Percentiles rank a stretch among this genome's conserved stretches.
Evolutionary conservation across 768 basidiomycete genomes (phyloP).

Genomic region (Steccherinum ochraceum): DNA sequence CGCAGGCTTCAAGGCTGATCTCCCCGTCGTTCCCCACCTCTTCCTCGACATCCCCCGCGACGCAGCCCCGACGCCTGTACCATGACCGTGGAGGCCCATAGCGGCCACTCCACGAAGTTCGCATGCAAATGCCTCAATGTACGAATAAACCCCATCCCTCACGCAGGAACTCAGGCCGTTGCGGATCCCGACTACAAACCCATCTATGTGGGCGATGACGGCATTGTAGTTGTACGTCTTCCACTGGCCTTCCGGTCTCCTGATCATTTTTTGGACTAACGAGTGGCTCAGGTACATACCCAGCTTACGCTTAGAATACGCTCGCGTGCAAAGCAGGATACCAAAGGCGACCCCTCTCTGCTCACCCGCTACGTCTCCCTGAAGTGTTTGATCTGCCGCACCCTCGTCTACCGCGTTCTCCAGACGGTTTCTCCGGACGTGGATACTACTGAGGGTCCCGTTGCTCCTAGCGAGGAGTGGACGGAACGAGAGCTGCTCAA

Average conservation of each 20-base stretch:
- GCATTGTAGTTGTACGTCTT: constrained; percentile 53
- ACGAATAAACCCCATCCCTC: constrained; percentile 39
- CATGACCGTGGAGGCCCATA: constrained; percentile 17
- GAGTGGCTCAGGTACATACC: constrained; percentile 2
- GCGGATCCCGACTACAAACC: constrained; percentile 38
- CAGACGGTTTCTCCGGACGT: constrained; percentile 52
- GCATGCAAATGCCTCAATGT: constrained; percentile 74
- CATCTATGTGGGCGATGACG: constrained; percentile 61
- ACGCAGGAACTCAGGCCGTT: constrained; percentile 6
- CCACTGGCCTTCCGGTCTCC: background rate
- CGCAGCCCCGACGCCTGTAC: background rate
- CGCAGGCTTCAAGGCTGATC: too few species aligned
- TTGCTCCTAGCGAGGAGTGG: constrained; percentile 72
- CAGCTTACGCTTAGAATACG: constrained; percentile 65
- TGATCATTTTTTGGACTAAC: constrained; percentile 1
- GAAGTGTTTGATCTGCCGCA: constrained; percentile 64
- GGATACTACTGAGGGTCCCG: constrained; percentile 54
- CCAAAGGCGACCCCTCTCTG: constrained; percentile 9
- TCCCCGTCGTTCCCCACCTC: too few species aligned
- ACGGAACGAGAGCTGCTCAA: constrained; percentile 67
- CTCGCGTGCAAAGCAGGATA: constrained; percentile 20
- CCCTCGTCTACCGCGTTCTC: constrained; percentile 61
- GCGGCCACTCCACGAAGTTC: constrained; percentile 27
- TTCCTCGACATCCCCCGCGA: background rate
- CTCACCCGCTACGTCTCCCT: constrained; percentile 53